Evolutionary conservation across 73 alveolate genomes (phyloP).

Genomic region (Paramecium primaurelia): DNA sequence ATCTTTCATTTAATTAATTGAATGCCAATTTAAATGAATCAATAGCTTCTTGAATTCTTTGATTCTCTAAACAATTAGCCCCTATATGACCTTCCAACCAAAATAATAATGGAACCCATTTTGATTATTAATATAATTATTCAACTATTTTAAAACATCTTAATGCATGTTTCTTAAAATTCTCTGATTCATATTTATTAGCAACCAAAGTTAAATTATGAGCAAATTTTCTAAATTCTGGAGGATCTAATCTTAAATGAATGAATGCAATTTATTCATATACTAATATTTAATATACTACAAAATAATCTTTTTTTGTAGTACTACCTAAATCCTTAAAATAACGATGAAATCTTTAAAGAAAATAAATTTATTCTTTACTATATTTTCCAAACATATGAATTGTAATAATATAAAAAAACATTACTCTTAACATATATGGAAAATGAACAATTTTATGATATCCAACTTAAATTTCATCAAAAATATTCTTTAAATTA

Average conservation of each 20-base stretch:
- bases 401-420: not conserved
- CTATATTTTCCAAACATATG: not conserved
- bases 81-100: constrained; percentile 50
- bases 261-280: constrained; percentile 24
- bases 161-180: constrained; percentile 6
- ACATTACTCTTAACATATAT: constrained; percentile 30
- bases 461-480: constrained; percentile 2
- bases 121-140: not conserved
- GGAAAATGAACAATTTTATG: not conserved
- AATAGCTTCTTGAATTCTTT: not conserved
- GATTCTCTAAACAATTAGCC: constrained; percentile 28
- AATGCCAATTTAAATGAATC: constrained; percentile 40
- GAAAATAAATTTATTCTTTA: constrained; percentile 8
- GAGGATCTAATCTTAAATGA: constrained; percentile 34
- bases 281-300: not conserved
- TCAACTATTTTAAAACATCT: constrained; percentile 39
- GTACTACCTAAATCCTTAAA: not conserved
- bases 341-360: constrained; percentile 3
- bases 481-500: not conserved
- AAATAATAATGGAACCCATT: constrained; percentile 20
- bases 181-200: constrained; percentile 4
- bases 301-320: not conserved
- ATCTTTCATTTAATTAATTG: constrained; percentile 32
- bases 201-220: constrained; percentile 37
- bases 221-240: constrained; percentile 20